Evolutionary conservation across 2,329 filamentous ascomycete genomes (phyloP).

Genomic region (Epichloe baconii): DNA sequence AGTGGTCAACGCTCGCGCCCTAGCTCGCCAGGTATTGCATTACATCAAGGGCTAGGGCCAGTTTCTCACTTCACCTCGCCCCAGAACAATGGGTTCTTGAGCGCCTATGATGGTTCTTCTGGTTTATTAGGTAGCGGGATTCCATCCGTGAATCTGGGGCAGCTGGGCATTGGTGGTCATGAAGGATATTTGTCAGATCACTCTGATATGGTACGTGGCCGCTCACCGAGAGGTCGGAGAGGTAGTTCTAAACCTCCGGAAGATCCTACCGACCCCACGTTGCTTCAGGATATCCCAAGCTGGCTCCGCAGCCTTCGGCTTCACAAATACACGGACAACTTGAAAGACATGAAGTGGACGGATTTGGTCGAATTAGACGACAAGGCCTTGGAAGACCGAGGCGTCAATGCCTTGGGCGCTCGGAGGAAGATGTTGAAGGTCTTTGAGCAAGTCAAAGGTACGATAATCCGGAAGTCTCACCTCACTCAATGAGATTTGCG

Average conservation of each 20-base stretch:
- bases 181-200: slow-evolving; percentile 92
- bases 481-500: not conserved
- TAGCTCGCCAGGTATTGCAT: slow-evolving; percentile 73
- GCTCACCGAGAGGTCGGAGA: slow-evolving; percentile 81
- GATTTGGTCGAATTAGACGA: slow-evolving; percentile 88
- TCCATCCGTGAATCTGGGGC: slow-evolving; percentile 55
- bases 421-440: slow-evolving; percentile 98
- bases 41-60: slow-evolving; percentile 53
- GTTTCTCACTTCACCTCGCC: slow-evolving; percentile 69
- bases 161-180: slow-evolving; percentile 55
- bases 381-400: slow-evolving; percentile 79
- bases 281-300: slow-evolving; percentile 88
- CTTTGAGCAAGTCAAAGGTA: slow-evolving; percentile 86
- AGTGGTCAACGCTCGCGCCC: slow-evolving; percentile 69
- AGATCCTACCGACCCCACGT: slow-evolving; percentile 80
- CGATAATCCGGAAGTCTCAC: slow-evolving; percentile 8
- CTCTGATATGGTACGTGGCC: slow-evolving; percentile 78
- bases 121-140: slow-evolving; percentile 60
- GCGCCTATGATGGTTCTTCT: slow-evolving; percentile 68
- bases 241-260: slow-evolving; percentile 98
- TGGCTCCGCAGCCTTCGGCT: slow-evolving; percentile 91
- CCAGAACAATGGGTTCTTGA: slow-evolving; percentile 87
- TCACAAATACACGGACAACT: slow-evolving; percentile 97
- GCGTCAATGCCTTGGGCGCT: slow-evolving; percentile 89
- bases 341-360: slow-evolving; percentile 95